Percentiles rank a stretch among this genome's conserved stretches.
Conservation (phyloP, 805 yeast genomes). For the Spathaspora gorwiae region DNA sequence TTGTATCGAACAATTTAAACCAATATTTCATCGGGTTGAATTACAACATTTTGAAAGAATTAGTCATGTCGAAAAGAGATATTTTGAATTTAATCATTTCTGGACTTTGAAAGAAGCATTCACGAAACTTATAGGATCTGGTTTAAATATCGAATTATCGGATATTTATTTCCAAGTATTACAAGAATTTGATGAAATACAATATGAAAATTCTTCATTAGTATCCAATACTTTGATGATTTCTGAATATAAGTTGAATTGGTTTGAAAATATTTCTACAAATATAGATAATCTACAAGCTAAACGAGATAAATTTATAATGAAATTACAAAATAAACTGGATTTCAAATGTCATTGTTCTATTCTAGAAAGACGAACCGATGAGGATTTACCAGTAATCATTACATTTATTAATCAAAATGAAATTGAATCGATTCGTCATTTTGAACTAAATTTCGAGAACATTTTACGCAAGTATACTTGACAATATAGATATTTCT, state of each 20-base stretch:
- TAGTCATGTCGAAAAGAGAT: constrained; percentile 11
- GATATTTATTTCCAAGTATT: constrained; percentile 13
- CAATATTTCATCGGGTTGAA: constrained; percentile 40
- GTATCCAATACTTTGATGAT: not conserved
- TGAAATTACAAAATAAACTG: not conserved
- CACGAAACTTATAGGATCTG: constrained; percentile 62
- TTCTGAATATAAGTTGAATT: constrained; percentile 5
- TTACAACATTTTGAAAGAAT: constrained; percentile 19
- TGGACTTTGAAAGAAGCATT: constrained; percentile 84
- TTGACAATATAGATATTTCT: too few species aligned
- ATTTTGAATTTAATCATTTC: constrained; percentile 45
- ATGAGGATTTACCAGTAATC: constrained; percentile 13
- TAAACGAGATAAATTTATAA: constrained; percentile 2
- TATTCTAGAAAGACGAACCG: constrained; percentile 1
- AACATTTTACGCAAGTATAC: not conserved
- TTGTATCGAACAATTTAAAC: constrained; percentile 35
- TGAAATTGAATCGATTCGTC: not conserved
- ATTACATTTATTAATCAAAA: constrained; percentile 12
- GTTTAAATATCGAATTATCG: constrained; percentile 31
- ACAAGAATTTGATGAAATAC: constrained; percentile 1
- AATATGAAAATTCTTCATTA: not conserved
- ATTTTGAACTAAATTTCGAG: constrained; percentile 6
- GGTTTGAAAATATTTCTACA: constrained; percentile 7
- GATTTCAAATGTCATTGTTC: constrained; percentile 10
- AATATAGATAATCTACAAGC: constrained; percentile 4